Conservation (phyloP, 73 alveolate genomes). For the Paraurostyla sp. region DNA sequence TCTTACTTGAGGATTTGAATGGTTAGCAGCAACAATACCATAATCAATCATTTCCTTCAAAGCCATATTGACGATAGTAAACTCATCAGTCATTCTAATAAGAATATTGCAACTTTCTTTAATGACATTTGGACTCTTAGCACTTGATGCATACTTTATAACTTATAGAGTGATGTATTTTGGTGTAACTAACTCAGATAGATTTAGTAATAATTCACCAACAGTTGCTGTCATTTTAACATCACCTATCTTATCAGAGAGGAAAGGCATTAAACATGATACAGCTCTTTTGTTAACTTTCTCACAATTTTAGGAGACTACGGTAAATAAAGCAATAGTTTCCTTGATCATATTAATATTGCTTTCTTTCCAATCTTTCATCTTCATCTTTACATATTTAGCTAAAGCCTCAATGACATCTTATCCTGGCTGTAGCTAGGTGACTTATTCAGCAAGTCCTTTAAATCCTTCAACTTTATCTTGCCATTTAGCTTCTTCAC, state of each 20-base stretch:
- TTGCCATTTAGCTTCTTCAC: slow-evolving; percentile 79
- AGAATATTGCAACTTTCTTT: slow-evolving; percentile 79
- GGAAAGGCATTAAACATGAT: slow-evolving; percentile 65
- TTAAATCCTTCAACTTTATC: slow-evolving; percentile 77
- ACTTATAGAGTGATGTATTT: slow-evolving; percentile 71
- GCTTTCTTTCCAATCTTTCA: slow-evolving; percentile 94
- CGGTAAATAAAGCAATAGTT: slow-evolving; percentile 67
- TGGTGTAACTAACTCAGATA: slow-evolving; percentile 82
- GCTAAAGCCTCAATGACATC: slow-evolving; percentile 81
- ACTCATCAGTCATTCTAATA: slow-evolving; percentile 76
- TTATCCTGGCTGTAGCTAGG: slow-evolving; percentile 59
- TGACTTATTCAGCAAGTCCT: slow-evolving; percentile 55
- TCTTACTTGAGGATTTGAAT: slow-evolving; percentile 85
- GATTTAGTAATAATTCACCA: slow-evolving; percentile 63
- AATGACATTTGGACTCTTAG: slow-evolving; percentile 79
- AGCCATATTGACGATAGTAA: slow-evolving; percentile 80
- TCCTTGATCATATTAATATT: slow-evolving; percentile 89
- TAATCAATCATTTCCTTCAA: slow-evolving; percentile 87
- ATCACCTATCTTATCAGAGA: slow-evolving; percentile 88
- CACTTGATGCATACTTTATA: slow-evolving; percentile 65
- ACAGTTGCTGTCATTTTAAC: slow-evolving; percentile 67
- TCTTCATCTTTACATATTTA: slow-evolving; percentile 78
- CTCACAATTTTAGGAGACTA: slow-evolving; percentile 65
- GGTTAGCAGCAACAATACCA: slow-evolving; percentile 73
- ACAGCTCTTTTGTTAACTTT: slow-evolving; percentile 79